Percentiles rank a stretch among this genome's conserved stretches.
Evolutionary conservation across 2,329 filamentous ascomycete species (phyloP).

Genomic region (Elsinoe australis): DNA sequence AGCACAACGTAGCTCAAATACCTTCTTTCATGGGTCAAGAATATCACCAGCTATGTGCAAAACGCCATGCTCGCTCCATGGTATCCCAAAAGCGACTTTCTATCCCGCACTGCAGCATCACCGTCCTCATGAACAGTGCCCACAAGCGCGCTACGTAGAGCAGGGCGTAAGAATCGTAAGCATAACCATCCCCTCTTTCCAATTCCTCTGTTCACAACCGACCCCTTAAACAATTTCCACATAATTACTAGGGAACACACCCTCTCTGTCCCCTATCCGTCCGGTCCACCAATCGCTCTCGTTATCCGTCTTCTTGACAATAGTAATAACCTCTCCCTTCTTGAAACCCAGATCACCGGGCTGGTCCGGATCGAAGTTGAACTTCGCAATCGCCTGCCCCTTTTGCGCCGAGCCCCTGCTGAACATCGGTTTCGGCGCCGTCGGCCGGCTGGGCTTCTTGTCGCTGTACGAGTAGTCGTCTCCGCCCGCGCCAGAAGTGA

Average conservation of each 20-base stretch:
- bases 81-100: background rate
- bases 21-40: no score
- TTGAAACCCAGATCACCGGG: slow-evolving; percentile 90
- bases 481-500: slow-evolving; percentile 22
- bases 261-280: slow-evolving; percentile 71
- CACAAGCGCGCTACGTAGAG: no score
- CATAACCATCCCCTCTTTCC: background rate
- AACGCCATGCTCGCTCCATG: background rate
- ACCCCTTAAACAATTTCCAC: slow-evolving; percentile 24
- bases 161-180: no score
- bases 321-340: slow-evolving; percentile 93
- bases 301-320: slow-evolving; percentile 88
- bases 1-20: no score
- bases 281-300: slow-evolving; percentile 98
- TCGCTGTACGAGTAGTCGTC: slow-evolving; percentile 51
- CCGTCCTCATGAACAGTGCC: no score
- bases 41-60: no score
- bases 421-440: slow-evolving; percentile 85
- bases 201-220: background rate
- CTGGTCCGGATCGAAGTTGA: slow-evolving; percentile 90
- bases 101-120: no score
- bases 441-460: slow-evolving; percentile 64
- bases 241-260: slow-evolving; percentile 71
- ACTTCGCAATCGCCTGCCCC: slow-evolving; percentile 85
- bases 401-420: slow-evolving; percentile 42